These are phyloP conservation scores for Neobulgaria alba DNA, from an alignment of 2,329 filamentous ascomycete species.

Conservation along the genomic window DNA sequence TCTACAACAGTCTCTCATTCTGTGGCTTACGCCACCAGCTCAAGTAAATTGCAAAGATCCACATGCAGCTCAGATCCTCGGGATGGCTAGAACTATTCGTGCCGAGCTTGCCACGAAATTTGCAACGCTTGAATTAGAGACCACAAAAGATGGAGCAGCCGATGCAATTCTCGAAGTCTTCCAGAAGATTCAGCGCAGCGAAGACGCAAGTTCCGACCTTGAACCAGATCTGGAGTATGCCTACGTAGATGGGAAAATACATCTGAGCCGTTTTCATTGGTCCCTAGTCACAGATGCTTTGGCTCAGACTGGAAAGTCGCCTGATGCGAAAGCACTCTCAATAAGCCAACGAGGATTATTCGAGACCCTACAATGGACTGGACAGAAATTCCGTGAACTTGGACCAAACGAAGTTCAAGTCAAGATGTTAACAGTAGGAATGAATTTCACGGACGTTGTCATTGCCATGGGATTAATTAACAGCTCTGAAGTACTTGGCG, in stretches of 20 bases:
- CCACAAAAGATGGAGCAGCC: conserved; percentile 3
- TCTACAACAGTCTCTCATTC: conserved; percentile 11
- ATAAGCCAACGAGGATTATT: conserved; percentile 8
- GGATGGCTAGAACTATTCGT: conserved; percentile 26
- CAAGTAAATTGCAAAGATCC: conserved; percentile 22
- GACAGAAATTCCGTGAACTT: neutral
- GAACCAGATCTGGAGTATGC: conserved; percentile 10
- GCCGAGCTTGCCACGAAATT: conserved; percentile 6
- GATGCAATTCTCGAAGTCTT: conserved; percentile 6
- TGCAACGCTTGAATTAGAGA: conserved; percentile 11
- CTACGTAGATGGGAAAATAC: conserved; percentile 2
- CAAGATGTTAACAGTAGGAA: conserved; percentile 5
- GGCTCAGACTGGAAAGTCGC: neutral
- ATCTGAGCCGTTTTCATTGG: neutral
- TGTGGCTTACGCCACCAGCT: conserved; percentile 29
- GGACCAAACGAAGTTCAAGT: neutral
- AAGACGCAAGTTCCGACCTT: neutral
- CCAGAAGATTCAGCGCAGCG: neutral
- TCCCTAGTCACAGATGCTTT: neutral
- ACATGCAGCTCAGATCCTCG: conserved; percentile 26
- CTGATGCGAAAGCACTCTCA: neutral
- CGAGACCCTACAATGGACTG: neutral
- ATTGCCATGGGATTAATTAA: conserved; percentile 17
- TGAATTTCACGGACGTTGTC: conserved; percentile 11
- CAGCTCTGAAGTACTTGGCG: too few species aligned